Evolutionary conservation across 1,284 basidiomycete species (phyloP), one percentile per base, ranked within the genome.

Genomic region (Ganoderma lucidum): DNA sequence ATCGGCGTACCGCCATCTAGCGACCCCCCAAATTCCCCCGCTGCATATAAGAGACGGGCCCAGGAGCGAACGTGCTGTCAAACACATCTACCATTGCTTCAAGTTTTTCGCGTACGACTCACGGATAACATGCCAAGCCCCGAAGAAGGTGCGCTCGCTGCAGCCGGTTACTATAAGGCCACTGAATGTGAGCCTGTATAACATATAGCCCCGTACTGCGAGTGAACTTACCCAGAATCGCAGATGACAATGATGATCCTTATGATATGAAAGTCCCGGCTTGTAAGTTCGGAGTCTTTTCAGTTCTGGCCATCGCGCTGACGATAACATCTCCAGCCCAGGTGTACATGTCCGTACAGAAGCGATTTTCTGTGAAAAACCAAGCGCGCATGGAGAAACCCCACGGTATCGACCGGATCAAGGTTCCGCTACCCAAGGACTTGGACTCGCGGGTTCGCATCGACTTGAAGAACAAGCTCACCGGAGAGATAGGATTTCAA

Each of bases 391-490:
- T 61, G 59, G 39, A 61, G 39, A 42, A 30, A 41, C 59, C 59
- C n/a, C 59, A 61, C n/a, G 12, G 0, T 3, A 39, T 44, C 23
- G 59, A 61, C n/a, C 37, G 59, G 6, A 28, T 61, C 17, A 61
- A 42, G 37, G 35, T 61, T 39, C 59, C 59, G 39, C 39, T 61
- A 15, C 59, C 59, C 59, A 42, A 23, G 5, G 59, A 61, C 59
- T 8, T 61, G 59, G 23, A 61, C 39, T 39, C 39, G 23, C 35
- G 39, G 14, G 35, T 42, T 30, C 59, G 41, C 12, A 42, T 61
- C 14, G 59, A 61, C n/a, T 23, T 61, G n/a, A 61, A 61, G 59
- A 61, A 41, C 39, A 61, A 61, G 59, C 37, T 28, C 23, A 61
- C 59, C 12, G 59, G 59, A 12, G 59, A 61, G 39, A 30, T 61